Evolutionary conservation across 768 basidiomycete species (phyloP).

Genomic region (Tremella yokohamensis): DNA sequence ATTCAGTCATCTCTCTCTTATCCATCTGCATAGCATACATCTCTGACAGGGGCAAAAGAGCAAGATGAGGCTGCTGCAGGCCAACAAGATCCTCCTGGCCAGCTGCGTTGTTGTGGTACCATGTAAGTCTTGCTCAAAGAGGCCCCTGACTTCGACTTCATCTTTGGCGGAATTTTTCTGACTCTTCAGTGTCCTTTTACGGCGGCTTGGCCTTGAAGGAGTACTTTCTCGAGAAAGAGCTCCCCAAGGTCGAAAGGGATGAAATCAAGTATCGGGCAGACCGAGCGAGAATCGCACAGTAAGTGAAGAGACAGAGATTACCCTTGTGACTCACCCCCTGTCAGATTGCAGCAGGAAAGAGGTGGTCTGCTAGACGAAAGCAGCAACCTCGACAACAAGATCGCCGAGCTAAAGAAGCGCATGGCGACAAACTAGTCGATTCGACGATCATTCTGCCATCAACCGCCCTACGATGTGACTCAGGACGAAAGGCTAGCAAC

Average conservation of each 20-base stretch:
- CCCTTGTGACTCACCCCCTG: conserved; percentile 3
- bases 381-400: conserved; percentile 28
- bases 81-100: conserved; percentile 30
- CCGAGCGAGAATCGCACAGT: conserved; percentile 34
- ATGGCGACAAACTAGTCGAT: conserved; percentile 8
- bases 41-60: neutral
- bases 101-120: conserved; percentile 33
- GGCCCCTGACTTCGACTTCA: neutral
- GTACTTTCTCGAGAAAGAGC: conserved; percentile 20
- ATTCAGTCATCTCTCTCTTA: neutral
- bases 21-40: neutral
- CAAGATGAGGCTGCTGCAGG: conserved; percentile 25
- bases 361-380: conserved; percentile 29
- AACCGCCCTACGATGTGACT: too few relatives aligned
- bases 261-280: conserved; percentile 12
- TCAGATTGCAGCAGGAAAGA: conserved; percentile 34
- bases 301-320: conserved; percentile 10
- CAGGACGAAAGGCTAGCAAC: too few relatives aligned
- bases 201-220: conserved; percentile 29
- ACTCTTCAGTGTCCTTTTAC: conserved; percentile 29
- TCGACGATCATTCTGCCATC: too few relatives aligned
- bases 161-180: conserved; percentile 2
- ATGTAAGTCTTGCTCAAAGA: conserved; percentile 17
- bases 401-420: conserved; percentile 28
- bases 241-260: conserved; percentile 4